Evolutionary conservation across 352 stramenopile species (phyloP).

Genomic region (Pythium phragmitis): DNA sequence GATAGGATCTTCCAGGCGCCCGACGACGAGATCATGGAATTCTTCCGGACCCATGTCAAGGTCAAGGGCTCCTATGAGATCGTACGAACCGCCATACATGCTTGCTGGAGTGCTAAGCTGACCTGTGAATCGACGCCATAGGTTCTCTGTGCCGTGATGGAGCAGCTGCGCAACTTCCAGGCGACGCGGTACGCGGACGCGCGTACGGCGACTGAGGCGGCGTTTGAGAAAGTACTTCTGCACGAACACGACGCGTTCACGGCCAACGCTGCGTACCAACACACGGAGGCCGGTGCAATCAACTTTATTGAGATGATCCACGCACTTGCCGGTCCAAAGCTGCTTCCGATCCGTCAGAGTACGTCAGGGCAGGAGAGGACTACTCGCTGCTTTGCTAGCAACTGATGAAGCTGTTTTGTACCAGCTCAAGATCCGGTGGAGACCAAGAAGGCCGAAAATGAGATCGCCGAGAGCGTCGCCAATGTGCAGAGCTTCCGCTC

Average conservation of each 20-base stretch:
- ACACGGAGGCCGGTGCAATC: conserved; percentile 29
- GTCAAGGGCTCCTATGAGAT: conserved; percentile 92
- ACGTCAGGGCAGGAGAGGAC: background rate
- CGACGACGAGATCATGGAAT: conserved; percentile 80
- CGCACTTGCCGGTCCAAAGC: conserved; percentile 52
- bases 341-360: conserved; percentile 59
- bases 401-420: background rate
- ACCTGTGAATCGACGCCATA: background rate
- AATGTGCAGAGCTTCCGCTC: conserved; percentile 84
- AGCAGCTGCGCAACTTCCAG: conserved; percentile 92
- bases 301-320: conserved; percentile 70
- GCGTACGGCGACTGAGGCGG: conserved; percentile 64
- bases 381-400: background rate
- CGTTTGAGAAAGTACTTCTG: conserved; percentile 54
- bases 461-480: conserved; percentile 57
- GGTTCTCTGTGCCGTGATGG: conserved; percentile 84
- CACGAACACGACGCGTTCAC: conserved; percentile 57
- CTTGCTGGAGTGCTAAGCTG: background rate
- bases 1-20: conserved; percentile 84
- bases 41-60: conserved; percentile 79
- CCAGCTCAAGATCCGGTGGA: conserved; percentile 44
- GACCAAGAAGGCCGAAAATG: conserved; percentile 50
- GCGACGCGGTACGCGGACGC: conserved; percentile 91
- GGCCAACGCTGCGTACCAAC: conserved; percentile 44
- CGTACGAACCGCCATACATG: conserved; percentile 19